These are phyloP conservation scores for Entomophthora muscae DNA, from an alignment of 371 early-diverging fungal genomes.

Conservation along the genomic window DNA sequence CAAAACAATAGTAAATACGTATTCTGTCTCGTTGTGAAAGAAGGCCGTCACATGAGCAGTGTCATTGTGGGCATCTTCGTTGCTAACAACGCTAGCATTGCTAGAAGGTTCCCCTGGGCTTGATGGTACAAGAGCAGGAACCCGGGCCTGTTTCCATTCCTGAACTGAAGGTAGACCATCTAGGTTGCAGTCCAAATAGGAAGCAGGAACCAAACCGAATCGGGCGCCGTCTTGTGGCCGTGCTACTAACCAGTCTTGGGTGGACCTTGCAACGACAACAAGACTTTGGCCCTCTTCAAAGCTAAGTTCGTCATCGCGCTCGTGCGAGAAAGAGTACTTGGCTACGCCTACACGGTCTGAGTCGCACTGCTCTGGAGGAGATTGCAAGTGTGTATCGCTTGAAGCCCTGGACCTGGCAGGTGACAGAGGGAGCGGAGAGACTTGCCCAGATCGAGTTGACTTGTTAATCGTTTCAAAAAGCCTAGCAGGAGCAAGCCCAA, in stretches of 20 bases:
- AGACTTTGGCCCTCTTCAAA: slow-evolving; percentile 52
- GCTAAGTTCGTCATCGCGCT: slow-evolving; percentile 56
- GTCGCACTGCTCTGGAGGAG: slow-evolving; percentile 6
- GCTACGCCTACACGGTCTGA: slow-evolving; percentile 41
- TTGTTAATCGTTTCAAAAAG: slow-evolving; percentile 61
- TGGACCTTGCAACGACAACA: slow-evolving; percentile 59
- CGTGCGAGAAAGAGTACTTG: slow-evolving; percentile 56
- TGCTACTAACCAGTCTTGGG: slow-evolving; percentile 67
- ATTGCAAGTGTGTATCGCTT: slow-evolving; percentile 4
- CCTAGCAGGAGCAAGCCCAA: slow-evolving; percentile 64
- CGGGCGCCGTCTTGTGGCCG: slow-evolving; percentile 46
- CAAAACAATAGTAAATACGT: slow-evolving; percentile 49
- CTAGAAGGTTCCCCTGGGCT: not conserved
- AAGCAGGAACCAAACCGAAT: slow-evolving; percentile 62
- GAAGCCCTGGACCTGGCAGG: not conserved
- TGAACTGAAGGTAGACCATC: slow-evolving; percentile 39
- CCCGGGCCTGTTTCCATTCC: slow-evolving; percentile 39
- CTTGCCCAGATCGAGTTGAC: slow-evolving; percentile 10
- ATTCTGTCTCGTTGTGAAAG: slow-evolving; percentile 39
- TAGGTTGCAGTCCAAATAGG: slow-evolving; percentile 42
- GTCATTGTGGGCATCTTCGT: slow-evolving; percentile 12
- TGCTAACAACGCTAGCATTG: too few species aligned
- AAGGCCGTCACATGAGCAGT: slow-evolving; percentile 34
- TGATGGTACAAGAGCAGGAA: not conserved
- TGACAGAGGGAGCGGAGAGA: not conserved